These are phyloP conservation scores for Madurella fahalii DNA, from an alignment of 2,329 filamentous ascomycete genomes.

Conservation along the genomic window DNA sequence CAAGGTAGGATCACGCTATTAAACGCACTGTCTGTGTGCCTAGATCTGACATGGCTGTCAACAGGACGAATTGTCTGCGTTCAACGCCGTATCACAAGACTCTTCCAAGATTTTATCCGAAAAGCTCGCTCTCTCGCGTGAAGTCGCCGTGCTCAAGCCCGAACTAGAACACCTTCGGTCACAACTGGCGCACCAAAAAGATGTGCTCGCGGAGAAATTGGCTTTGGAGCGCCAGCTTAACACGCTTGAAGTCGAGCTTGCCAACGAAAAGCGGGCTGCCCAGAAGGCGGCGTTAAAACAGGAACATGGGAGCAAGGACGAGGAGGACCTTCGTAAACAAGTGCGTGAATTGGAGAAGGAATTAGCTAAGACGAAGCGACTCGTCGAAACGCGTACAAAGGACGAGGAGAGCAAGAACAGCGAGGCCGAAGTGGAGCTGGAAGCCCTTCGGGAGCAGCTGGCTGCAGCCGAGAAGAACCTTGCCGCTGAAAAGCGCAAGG, in stretches of 20 bases:
- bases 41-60: conserved; percentile 20
- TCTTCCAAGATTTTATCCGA: conserved; percentile 64
- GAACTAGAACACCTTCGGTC: conserved; percentile 54
- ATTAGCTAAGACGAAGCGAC: conserved; percentile 30
- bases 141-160: conserved; percentile 50
- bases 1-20: conserved; percentile 36
- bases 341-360: conserved; percentile 40
- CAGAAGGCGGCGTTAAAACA: conserved; percentile 49
- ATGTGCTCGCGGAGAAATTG: conserved; percentile 72
- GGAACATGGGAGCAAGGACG: conserved; percentile 32
- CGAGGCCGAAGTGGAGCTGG: conserved; percentile 29
- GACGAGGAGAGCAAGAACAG: conserved; percentile 24
- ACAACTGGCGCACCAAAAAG: conserved; percentile 58
- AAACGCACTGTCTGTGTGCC: neutral
- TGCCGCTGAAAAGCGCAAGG: conserved; percentile 26
- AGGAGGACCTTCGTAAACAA: conserved; percentile 30
- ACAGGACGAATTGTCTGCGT: conserved; percentile 66
- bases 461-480: conserved; percentile 23
- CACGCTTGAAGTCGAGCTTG: conserved; percentile 74
- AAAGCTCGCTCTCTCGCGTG: conserved; percentile 50
- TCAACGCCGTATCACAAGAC: conserved; percentile 64
- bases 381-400: conserved; percentile 21
- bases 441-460: conserved; percentile 26
- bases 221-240: conserved; percentile 73
- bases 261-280: conserved; percentile 71